Base-by-base conservation (phyloP, 2,329 filamentous ascomycete genomes). In the Penicillium hordei region DNA sequence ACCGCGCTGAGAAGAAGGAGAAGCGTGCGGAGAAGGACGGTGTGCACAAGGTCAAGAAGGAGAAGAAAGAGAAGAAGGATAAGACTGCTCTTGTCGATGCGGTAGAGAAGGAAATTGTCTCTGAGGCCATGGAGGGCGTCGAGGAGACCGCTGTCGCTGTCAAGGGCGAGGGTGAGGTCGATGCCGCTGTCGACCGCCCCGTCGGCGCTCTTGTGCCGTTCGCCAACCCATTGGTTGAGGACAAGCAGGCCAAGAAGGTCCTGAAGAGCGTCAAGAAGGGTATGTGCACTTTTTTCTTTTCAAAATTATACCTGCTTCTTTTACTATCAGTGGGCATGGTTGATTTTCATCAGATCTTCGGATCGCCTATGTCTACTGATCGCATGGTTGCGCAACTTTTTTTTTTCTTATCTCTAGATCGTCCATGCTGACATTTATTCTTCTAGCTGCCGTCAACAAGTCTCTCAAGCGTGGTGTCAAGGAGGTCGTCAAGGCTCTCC, bases 401-500 rank as follows among this genome's bases (percentile, higher is more conserved):
- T 52, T 55, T 52, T 52, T 27, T 43, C 49, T 51, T 40, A 48
- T 53, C 34, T 29, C 27, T 27, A 42, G 49, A 46, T n/a, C 17
- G 10, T 48, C 29, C 21, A 23, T 60, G 49, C 68, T 74, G 60
- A 70, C 52, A 25, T 31, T 57, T 1, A 36, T 38, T 23, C 29
- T 23, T 58, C 50, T 77, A 97, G 94, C 93, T 68, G 93, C 94
- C 70, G 96, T 96, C 80, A 87, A 91, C 80, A 95, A 95, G 81
- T 90, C 91, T 59, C 89, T 99, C 73, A 96, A 96, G 82, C 93
- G 94, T 73, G 94, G 94, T 73, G 94, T 99, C 66, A 99, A 99
- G 80, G 94, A 99, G 81, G 93, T 96, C 73, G 93, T 97, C 81
- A 99, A 99, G 82, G 89, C 93, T 34, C 90, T 99, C 69, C 92